phyloP scores from a whole-genome alignment of 352 stramenopile genomes.

The Elongisporangium undulatum region DNA sequence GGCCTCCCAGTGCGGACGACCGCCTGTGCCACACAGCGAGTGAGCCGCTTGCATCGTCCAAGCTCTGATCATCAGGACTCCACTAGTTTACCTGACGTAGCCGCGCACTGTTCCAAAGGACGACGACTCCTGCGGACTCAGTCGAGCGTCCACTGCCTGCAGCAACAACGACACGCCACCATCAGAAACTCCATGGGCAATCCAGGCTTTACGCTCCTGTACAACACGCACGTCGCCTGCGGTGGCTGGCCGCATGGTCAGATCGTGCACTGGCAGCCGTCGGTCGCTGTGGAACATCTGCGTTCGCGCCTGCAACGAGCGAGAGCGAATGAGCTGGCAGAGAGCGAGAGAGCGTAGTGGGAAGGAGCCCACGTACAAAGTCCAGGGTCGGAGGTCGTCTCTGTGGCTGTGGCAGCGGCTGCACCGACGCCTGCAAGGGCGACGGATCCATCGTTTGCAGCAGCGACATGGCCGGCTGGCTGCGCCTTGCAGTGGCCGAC shows the following conservation, averaged over 20 bases:
- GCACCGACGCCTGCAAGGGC: conserved; percentile 15
- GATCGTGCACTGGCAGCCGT: conserved; percentile 13
- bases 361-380: conserved; percentile 5
- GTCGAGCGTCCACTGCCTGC: conserved; percentile 7
- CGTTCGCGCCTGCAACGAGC: background rate
- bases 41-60: background rate
- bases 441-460: conserved; percentile 7
- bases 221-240: conserved; percentile 19
- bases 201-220: background rate
- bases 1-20: background rate
- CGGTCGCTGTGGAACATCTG: conserved; percentile 6
- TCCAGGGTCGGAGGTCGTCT: conserved; percentile 13
- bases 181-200: background rate
- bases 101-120: conserved; percentile 17
- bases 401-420: conserved; percentile 14
- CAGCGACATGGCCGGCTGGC: conserved; percentile 1
- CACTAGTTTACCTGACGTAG: conserved; percentile 42
- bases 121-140: conserved; percentile 6
- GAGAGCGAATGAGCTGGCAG: background rate
- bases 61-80: background rate
- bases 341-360: background rate
- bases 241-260: conserved; percentile 17
- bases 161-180: background rate
- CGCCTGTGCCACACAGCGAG: background rate
- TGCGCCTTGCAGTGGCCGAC: conserved; percentile 1